Conservation (phyloP, 192 early-diverging fungal species). For the Mortierella alpina region DNA sequence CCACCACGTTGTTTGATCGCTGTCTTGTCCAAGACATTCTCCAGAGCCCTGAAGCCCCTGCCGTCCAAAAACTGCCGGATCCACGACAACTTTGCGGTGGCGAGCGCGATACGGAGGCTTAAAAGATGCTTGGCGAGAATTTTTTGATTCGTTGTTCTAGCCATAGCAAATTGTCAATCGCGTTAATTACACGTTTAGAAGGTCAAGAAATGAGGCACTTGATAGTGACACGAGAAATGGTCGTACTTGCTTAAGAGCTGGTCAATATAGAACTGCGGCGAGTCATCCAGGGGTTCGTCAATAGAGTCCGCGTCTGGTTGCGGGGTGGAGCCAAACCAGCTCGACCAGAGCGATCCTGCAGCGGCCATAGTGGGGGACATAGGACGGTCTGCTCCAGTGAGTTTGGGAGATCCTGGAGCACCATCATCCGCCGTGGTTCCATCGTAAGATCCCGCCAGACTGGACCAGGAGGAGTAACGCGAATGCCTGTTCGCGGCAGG, state of each 20-base stretch:
- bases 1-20: conserved; percentile 54
- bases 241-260: conserved; percentile 50
- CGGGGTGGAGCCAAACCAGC: conserved; percentile 36
- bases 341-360: conserved; percentile 43
- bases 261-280: conserved; percentile 56
- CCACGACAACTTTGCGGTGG: conserved; percentile 61
- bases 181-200: neutral
- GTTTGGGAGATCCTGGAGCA: conserved; percentile 13
- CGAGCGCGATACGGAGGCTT: conserved; percentile 54
- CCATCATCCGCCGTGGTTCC: conserved; percentile 3
- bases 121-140: conserved; percentile 55
- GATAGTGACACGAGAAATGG: neutral
- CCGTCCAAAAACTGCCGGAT: conserved; percentile 60
- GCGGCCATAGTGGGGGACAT: conserved; percentile 43
- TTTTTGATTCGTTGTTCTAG: conserved; percentile 55
- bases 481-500: conserved; percentile 29
- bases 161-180: neutral
- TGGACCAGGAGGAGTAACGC: conserved; percentile 50
- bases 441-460: conserved; percentile 43
- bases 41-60: conserved; percentile 62
- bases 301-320: conserved; percentile 13
- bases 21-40: conserved; percentile 59
- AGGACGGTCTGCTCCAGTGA: conserved; percentile 23
- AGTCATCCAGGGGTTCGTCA: conserved; percentile 34
- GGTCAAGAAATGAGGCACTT: neutral